phyloP scores from a whole-genome alignment of 371 early-diverging fungal species.

The Capillidium heterosporum region DNA sequence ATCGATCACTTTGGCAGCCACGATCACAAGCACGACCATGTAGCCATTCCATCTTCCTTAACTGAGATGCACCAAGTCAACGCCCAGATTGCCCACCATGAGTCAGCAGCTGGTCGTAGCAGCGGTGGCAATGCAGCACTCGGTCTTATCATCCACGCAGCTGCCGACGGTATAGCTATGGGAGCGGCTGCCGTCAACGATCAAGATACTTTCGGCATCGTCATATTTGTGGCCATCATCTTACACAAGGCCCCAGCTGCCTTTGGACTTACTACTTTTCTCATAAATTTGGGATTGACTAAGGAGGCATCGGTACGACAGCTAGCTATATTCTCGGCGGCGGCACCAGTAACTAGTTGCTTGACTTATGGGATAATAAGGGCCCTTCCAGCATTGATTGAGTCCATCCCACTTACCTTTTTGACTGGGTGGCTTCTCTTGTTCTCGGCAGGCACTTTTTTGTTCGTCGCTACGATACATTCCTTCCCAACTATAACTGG shows the following conservation, averaged over 20 bases:
- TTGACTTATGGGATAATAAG: slow-evolving; percentile 49
- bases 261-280: slow-evolving; percentile 70
- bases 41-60: not conserved
- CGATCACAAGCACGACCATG: no score
- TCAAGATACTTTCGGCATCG: slow-evolving; percentile 49
- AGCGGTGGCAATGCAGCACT: slow-evolving; percentile 35
- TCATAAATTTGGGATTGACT: slow-evolving; percentile 46
- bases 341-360: slow-evolving; percentile 72
- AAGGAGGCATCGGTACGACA: slow-evolving; percentile 21
- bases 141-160: slow-evolving; percentile 82
- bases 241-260: slow-evolving; percentile 92
- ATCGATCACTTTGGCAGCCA: slow-evolving; percentile 52
- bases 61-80: slow-evolving; percentile 9
- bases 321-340: slow-evolving; percentile 57
- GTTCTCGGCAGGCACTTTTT: slow-evolving; percentile 76
- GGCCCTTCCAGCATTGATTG: no score
- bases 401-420: slow-evolving; percentile 19
- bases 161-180: slow-evolving; percentile 88
- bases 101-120: slow-evolving; percentile 16
- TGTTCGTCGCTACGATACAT: slow-evolving; percentile 64
- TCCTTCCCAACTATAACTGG: not conserved
- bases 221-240: slow-evolving; percentile 89
- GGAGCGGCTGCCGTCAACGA: slow-evolving; percentile 53
- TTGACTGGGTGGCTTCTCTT: slow-evolving; percentile 63
- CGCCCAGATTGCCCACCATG: slow-evolving; percentile 8